A percentile compares a stretch with the other conserved stretches of the same genome.
These are phyloP conservation scores for Erodium maritimum DNA, from an alignment of 345 rosid species.

Conservation along the genomic window DNA sequence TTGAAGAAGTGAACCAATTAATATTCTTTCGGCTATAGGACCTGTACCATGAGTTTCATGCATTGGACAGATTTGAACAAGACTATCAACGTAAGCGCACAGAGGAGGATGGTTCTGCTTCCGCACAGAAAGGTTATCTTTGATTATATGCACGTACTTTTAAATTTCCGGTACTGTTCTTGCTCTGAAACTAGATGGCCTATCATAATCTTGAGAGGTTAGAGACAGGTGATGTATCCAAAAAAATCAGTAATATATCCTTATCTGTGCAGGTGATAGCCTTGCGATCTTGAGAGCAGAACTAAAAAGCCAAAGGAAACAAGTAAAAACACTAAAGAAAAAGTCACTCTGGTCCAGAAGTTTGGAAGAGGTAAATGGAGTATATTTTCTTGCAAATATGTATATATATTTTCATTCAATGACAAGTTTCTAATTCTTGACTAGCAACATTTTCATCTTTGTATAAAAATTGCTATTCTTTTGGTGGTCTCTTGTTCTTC, in stretches of 20 bases:
- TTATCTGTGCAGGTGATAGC: conserved; percentile 36
- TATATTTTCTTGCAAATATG: neutral
- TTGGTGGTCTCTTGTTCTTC: neutral
- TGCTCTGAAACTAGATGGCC: no score
- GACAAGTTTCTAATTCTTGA: neutral
- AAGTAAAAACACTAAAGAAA: conserved; percentile 64
- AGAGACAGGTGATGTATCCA: neutral
- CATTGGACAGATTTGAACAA: conserved; percentile 71
- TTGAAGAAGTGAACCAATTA: neutral
- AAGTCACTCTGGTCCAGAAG: conserved; percentile 83
- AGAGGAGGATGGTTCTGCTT: conserved; percentile 50
- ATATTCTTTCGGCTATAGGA: conserved; percentile 31
- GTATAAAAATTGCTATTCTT: neutral
- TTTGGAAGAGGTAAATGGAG: conserved; percentile 61
- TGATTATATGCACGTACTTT: neutral
- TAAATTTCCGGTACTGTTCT: neutral
- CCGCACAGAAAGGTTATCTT: conserved; percentile 35
- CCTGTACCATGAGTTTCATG: conserved; percentile 64
- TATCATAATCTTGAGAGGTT: no score
- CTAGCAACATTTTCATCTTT: neutral
- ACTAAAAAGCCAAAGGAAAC: conserved; percentile 63
- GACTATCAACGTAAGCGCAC: conserved; percentile 59
- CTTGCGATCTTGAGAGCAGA: conserved; percentile 50
- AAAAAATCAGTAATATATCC: neutral
- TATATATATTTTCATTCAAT: neutral